Conservation (phyloP, 148 eudicot species). For the Rhododendron ferrugineum region DNA sequence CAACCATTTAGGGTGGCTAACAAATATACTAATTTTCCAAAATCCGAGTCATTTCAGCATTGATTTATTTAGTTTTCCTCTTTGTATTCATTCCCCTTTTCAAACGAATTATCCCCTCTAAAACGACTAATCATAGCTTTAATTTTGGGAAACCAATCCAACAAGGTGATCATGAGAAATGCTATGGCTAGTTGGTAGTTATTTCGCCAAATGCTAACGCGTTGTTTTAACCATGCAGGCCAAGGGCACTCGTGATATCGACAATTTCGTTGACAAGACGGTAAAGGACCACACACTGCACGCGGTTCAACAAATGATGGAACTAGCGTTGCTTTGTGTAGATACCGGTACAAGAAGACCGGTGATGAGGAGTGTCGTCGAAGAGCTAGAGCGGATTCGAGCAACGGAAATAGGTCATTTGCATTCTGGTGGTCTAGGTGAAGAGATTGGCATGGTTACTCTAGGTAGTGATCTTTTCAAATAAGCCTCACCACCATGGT, state of each 20-base stretch:
- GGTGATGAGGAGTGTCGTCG: constrained; percentile 9
- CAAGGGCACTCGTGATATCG: not conserved
- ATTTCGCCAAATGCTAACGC: not conserved
- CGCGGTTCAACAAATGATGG: not conserved
- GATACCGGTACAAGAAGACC: constrained; percentile 11
- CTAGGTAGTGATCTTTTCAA: constrained; percentile 20
- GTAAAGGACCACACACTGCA: constrained; percentile 7
- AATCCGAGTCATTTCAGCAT: not conserved
- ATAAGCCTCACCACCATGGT: not conserved
- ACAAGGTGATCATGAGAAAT: not conserved
- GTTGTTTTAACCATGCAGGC: constrained; percentile 1
- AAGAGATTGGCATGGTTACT: constrained; percentile 13
- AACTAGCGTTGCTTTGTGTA: constrained; percentile 12
- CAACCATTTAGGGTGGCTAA: not conserved
- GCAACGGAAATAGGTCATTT: constrained; percentile 8
- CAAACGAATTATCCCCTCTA: not conserved
- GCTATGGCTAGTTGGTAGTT: not conserved
- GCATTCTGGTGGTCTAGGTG: constrained; percentile 8
- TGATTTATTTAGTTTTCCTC: not conserved
- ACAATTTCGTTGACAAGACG: constrained; percentile 10
- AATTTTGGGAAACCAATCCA: not conserved
- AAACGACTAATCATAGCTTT: not conserved
- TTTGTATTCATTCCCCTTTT: not conserved
- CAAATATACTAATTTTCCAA: not conserved
- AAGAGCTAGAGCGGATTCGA: constrained; percentile 13